Base-by-base conservation (phyloP, 371 early-diverging fungal genomes). In the Nosema muscidifuracis region DNA sequence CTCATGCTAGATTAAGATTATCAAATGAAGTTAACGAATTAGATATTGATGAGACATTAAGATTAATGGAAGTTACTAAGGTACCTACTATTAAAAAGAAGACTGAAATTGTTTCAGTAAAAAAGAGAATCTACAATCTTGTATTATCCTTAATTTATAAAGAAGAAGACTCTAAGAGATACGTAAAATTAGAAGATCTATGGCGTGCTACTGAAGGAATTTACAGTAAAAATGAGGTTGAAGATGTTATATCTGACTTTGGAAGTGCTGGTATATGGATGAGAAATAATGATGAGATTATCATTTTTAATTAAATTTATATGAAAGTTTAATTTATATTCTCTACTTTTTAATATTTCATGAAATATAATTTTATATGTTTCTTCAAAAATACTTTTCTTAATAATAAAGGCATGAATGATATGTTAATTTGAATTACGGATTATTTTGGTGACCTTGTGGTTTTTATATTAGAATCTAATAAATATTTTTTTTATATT, bases 1-100 rank as follows among this genome's bases (percentile, higher is more conserved):
- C 94, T 87, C 67, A 86, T 84, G 93, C 95, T 0, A 88, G 95
- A 70, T 82, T 95, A 31, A 88, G 94, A 22, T 86, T 90, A 62
- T 85, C 89, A 9, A 87, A 88, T 31, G 79, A 77, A n/a, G 92
- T 94, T 1, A 85, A 85, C 20, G 84, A 87, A 26, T 84, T 74
- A 15, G 95, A 97, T 85, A 92, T 95, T 20, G 89, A 92, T 66
- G 96, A 97, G 81, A 94, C 94, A 0, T 79, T 93, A 71, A 86
- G 94, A 20, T 81, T 97, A 67, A 87, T 95, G 75, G 91, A 93
- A 20, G 61, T 71, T 13, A 79, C 89, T 89, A 31, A 88, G 88
- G 69, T 91, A 90, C 75, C 77, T 82, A 34, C 82, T 84, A 20
- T 67, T 84, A 65, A 69, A 50, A 70, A 72, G 77, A 63, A 70